A percentile compares a stretch with the other conserved stretches of the same genome.
Conservation (phyloP, 495 filamentous ascomycete genomes). For the Penicillium pancosmium region DNA sequence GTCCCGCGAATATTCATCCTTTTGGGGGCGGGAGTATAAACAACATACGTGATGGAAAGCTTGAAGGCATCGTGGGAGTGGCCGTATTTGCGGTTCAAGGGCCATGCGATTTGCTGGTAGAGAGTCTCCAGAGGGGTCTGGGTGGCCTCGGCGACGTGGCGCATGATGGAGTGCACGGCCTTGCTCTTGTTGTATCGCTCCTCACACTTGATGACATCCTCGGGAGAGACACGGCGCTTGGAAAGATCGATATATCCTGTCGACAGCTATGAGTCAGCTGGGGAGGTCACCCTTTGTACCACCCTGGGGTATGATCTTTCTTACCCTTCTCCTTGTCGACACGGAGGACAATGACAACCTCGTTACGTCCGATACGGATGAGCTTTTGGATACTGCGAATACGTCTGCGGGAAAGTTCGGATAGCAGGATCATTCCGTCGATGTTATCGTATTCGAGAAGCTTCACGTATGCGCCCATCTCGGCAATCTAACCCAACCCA, state of each 20-base stretch:
- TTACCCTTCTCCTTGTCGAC: conserved; percentile 98
- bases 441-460: conserved; percentile 99
- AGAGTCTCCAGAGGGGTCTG: conserved; percentile 88
- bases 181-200: conserved; percentile 99
- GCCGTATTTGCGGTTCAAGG: conserved; percentile 95
- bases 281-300: neutral
- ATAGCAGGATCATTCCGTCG: conserved; percentile 98
- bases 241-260: conserved; percentile 96
- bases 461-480: conserved; percentile 99
- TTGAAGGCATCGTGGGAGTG: conserved; percentile 98
- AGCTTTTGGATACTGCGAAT: conserved; percentile 99
- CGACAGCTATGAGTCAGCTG: conserved; percentile 32
- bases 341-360: conserved; percentile 95
- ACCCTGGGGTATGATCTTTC: conserved; percentile 10
- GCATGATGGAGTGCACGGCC: conserved; percentile 97
- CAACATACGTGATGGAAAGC: conserved; percentile 88
- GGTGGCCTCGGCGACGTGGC: conserved; percentile 97
- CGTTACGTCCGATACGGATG: conserved; percentile 95
- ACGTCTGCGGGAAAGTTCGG: conserved; percentile 92
- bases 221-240: conserved; percentile 94
- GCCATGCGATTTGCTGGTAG: conserved; percentile 95
- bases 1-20: neutral
- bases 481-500: conserved; percentile 72
- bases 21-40: neutral
- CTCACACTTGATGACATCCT: conserved; percentile 97